Base-by-base conservation (phyloP, 371 early-diverging fungal genomes). In the Quaeritorhiza haematococci region DNA sequence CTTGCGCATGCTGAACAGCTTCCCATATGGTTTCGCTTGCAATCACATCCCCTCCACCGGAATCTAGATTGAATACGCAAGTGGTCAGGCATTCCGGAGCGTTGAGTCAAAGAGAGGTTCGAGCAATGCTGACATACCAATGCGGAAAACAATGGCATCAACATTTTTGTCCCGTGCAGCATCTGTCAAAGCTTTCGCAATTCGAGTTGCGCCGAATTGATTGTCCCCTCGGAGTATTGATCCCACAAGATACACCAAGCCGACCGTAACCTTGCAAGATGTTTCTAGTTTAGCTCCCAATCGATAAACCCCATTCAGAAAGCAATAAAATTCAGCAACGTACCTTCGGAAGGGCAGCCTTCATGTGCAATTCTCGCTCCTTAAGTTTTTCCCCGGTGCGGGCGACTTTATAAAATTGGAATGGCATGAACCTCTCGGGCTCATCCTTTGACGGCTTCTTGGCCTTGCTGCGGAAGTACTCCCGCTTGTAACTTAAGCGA, bases 21-120 rank as follows among this genome's bases (percentile, higher is more conserved):
- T 78, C 79, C 50, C 74, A 74, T 35, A 83, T 79, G 0, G 79
- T 79, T 27, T 83, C 83, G 48, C 76, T 72, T 1, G 82, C 80
- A 28, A 78, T 66, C 3, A 71, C 74, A 46, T 81, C 85, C 35
- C 83, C 83, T 17, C 85, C 83, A 32, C 78, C 76, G 46, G 78
- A 74, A 58, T 84, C 76, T 55, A 28, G 15, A 33, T 43, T n/a
- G 33, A 17, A n/a, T n/a, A n/a, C n/a, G n/a, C n/a, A n/a, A n/a
- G n/a, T n/a, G n/a, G n/a, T n/a, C 19, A 23, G 23, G 7, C 8
- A 8, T 46, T 13, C 7, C 47, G 27, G 27, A 46, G 27, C 10
- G 13, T 34, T 55, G 30, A 17, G 13, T 53, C 27, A 53, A 23
- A 13, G 51, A 30, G 3, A 23, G 23, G 3, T 32, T 23, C n/a